Base-by-base conservation (phyloP, 352 stramenopile species). In the Hyphochytrium catenoides region DNA sequence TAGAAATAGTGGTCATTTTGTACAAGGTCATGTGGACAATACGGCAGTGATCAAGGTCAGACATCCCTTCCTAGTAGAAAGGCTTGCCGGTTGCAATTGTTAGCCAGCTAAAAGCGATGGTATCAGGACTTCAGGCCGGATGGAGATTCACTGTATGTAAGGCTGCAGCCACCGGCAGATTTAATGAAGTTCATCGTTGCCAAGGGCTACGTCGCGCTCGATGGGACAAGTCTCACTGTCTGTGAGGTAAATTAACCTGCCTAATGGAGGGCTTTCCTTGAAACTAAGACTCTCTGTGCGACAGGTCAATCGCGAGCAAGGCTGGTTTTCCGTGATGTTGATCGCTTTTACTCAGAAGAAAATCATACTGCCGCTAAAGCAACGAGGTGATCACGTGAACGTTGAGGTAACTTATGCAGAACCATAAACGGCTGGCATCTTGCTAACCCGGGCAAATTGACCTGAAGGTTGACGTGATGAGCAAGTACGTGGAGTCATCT, bases 311-410 rank as follows among this genome's bases (percentile, higher is more conserved):
- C 48, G 43, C 1, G 46, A 51, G 22, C 57, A 78, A 37, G 57
- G 68, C 39, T 96, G 76, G 66, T 98, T 98, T 54, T 92, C 74
- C 29, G 90, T 98, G 51, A 98, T 98, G 91, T 70, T 98, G 49
- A 84, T 98, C 38, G 65, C 85, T 36, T 88, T 97, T 58, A 98
- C 91, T 21, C 91, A 93, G 48, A 89, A 92, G 57, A 75, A 91
- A 51, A 87, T 98, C 29, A 86, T 93, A 31, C 56, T 98, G 28
- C 85, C 87, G 15, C 54, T 67, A 18, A 96, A 96, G 54, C 50
- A 62, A 31, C 48, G 84, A 4, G 76, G 75, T 18, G 65, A 78
- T 48, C 41, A 41, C 20, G 75, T 94, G 14, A 94, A 94, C 56
- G 47, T 94, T 20, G 81, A 94, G 51, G 59, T 74, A 46, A 11